A percentile compares a stretch with the other conserved stretches of the same genome.
Evolutionary conservation across 2,329 filamentous ascomycete species (phyloP).

Genomic region (Calcarisporium arbuscula): DNA sequence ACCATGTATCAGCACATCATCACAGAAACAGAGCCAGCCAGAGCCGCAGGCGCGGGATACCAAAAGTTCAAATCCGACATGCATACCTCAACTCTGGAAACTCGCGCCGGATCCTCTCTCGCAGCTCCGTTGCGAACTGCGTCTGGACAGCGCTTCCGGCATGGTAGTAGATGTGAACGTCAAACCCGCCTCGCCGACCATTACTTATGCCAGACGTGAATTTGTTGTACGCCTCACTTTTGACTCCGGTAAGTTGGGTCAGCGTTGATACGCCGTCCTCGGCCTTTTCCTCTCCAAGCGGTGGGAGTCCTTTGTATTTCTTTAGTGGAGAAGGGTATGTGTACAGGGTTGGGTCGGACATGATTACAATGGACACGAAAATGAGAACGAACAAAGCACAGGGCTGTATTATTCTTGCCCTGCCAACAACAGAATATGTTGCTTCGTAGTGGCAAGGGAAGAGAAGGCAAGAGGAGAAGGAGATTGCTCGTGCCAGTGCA

Average conservation of each 20-base stretch:
- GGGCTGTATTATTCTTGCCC: too few species aligned
- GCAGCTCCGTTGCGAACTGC: constrained; percentile 64
- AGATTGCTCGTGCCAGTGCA: too few species aligned
- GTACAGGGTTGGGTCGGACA: constrained; percentile 7
- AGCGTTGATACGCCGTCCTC: constrained; percentile 72
- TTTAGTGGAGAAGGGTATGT: constrained; percentile 24
- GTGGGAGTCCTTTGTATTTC: constrained; percentile 50
- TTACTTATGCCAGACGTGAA: constrained; percentile 66
- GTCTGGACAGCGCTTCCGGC: constrained; percentile 55
- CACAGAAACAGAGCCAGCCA: too few species aligned
- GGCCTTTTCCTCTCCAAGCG: constrained; percentile 50
- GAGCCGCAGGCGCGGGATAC: too few species aligned
- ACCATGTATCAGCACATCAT: too few species aligned
- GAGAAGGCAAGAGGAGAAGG: too few species aligned
- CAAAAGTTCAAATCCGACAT: too few species aligned
- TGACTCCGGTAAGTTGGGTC: constrained; percentile 55
- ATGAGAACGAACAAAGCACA: too few species aligned
- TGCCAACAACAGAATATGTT: too few species aligned
- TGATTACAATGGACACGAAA: too few species aligned
- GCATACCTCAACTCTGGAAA: too few species aligned
- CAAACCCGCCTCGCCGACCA: constrained; percentile 65
- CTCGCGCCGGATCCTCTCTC: constrained; percentile 73
- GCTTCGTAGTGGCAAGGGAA: too few species aligned
- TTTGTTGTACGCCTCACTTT: constrained; percentile 62
- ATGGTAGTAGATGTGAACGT: constrained; percentile 81